Percentiles rank a stretch among this genome's conserved stretches.
Conservation (phyloP, 192 early-diverging fungal genomes). For the Martensiomyces pterosporus region DNA sequence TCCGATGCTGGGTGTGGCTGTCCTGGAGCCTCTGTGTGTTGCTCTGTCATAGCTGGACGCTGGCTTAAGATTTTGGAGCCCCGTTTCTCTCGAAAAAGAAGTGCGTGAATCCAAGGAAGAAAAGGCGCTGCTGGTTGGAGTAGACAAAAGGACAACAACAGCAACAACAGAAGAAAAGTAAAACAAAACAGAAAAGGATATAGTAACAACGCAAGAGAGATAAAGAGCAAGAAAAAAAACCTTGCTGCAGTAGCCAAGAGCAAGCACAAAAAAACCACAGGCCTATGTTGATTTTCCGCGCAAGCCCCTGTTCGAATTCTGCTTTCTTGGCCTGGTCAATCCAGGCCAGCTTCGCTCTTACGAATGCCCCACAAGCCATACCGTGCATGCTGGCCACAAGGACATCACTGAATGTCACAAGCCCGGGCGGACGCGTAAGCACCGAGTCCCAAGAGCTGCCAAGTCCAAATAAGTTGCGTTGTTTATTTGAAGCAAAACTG, state of each 20-base stretch:
- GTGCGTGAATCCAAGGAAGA: no score
- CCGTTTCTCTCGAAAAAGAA: neutral
- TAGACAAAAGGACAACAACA: neutral
- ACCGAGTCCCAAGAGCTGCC: no score
- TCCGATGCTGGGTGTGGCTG: neutral
- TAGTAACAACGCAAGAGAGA: slow-evolving; percentile 3
- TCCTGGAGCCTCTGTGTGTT: neutral
- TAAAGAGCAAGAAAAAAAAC: slow-evolving; percentile 2
- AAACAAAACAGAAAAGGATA: slow-evolving; percentile 4
- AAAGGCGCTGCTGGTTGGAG: no score
- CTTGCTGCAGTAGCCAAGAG: neutral
- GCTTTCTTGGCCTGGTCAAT: neutral
- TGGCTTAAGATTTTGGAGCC: no score
- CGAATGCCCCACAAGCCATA: no score
- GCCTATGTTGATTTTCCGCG: neutral
- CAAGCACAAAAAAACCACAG: neutral
- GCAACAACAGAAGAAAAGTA: neutral
- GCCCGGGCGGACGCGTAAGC: no score
- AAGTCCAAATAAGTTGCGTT: neutral
- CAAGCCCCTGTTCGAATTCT: neutral
- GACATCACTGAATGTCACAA: no score
- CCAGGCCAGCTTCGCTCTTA: no score
- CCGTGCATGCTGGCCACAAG: no score
- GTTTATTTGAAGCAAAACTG: slow-evolving; percentile 1
- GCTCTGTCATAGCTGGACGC: neutral